Conservation (phyloP, 768 basidiomycete genomes). For the Phanerochaete carnosa region DNA sequence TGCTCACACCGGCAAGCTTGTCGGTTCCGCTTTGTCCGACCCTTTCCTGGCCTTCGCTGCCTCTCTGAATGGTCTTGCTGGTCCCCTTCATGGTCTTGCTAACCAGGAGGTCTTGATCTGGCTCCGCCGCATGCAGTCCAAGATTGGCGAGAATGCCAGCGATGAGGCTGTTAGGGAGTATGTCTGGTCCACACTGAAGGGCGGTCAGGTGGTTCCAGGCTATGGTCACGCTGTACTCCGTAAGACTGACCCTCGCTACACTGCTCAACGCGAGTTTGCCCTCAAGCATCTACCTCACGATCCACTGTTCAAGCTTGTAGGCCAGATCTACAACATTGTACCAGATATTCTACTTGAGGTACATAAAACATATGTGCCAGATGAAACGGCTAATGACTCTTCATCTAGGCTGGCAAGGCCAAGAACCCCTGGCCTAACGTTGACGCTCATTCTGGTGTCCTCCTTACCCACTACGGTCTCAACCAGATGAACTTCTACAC, state of each 20-base stretch:
- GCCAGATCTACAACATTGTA: constrained; percentile 83
- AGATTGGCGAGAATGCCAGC: constrained; percentile 81
- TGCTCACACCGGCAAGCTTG: constrained; percentile 89
- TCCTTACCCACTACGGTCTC: constrained; percentile 83
- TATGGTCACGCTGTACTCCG: constrained; percentile 85
- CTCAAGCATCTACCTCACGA: constrained; percentile 81
- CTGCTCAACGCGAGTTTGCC: constrained; percentile 87
- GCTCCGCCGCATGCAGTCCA: constrained; percentile 89
- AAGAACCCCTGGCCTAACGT: constrained; percentile 98
- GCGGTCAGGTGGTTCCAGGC: constrained; percentile 92
- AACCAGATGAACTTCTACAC: constrained; percentile 96
- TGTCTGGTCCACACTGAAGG: constrained; percentile 92
- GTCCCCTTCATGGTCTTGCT: constrained; percentile 93
- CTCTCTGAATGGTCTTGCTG: constrained; percentile 93
- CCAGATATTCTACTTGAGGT: constrained; percentile 88
- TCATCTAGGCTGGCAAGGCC: constrained; percentile 73
- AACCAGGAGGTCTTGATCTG: constrained; percentile 97
- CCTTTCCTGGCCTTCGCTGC: constrained; percentile 95
- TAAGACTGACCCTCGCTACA: constrained; percentile 92
- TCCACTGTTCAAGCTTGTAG: constrained; percentile 93
- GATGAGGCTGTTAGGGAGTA: constrained; percentile 91
- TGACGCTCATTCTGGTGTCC: constrained; percentile 92
- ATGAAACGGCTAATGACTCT: background rate
- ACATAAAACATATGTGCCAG: constrained; percentile 19
- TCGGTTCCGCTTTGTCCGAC: constrained; percentile 94